Evolutionary conservation across 31 red algal species (phyloP).

Genomic region (Bonnemaisonia californica): DNA sequence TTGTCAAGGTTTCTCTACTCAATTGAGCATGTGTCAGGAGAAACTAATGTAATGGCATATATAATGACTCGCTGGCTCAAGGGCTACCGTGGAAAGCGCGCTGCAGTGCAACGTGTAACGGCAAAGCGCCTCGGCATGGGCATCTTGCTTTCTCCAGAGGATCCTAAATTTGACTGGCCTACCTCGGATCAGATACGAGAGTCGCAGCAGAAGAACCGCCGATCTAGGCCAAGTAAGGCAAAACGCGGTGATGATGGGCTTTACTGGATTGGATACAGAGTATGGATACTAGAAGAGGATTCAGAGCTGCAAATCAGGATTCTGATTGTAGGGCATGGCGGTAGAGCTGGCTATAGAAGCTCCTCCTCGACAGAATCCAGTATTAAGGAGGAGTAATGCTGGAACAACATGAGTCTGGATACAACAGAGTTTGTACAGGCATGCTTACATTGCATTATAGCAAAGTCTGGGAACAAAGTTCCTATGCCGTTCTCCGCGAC

Average conservation of each 20-base stretch:
- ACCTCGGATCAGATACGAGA: not conserved
- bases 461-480: not conserved
- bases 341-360: not conserved
- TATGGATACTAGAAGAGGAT: slow-evolving; percentile 13
- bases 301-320: not conserved
- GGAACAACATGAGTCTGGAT: not conserved
- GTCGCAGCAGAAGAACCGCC: not conserved
- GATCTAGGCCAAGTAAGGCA: not conserved
- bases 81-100: not conserved
- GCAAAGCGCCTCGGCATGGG: no score
- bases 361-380: not conserved
- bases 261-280: not conserved
- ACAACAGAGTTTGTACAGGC: not conserved
- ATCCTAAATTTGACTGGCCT: not conserved
- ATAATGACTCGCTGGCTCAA: slow-evolving; percentile 8
- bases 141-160: not conserved
- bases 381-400: not conserved
- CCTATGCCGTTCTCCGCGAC: not conserved
- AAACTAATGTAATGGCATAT: slow-evolving; percentile 7
- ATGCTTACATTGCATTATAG: not conserved
- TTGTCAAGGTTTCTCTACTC: slow-evolving; percentile 13
- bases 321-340: not conserved
- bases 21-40: slow-evolving; percentile 1
- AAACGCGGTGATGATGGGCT: not conserved
- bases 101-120: not conserved